Percentiles rank a stretch among this genome's conserved stretches.
Evolutionary conservation across 345 rosid species (phyloP).

Genomic region (Sisymbrium irio): DNA sequence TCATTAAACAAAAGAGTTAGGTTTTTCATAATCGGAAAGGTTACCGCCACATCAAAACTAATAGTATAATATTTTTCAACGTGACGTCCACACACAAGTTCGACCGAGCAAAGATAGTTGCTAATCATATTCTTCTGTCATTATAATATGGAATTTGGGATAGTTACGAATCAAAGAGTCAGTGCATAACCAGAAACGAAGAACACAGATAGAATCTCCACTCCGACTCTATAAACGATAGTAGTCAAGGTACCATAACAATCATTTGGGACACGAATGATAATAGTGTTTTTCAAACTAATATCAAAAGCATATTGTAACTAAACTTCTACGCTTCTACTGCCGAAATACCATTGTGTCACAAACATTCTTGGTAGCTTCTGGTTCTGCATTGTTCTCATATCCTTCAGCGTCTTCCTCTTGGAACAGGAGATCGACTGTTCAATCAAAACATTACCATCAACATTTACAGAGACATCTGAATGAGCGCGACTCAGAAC

Average conservation of each 20-base stretch:
- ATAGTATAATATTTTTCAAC: too few relatives aligned
- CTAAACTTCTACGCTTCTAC: not conserved
- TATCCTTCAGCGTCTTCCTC: constrained; percentile 53
- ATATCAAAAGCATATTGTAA: not conserved
- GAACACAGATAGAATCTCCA: not conserved
- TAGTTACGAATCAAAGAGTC: too few relatives aligned
- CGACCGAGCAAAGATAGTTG: too few relatives aligned
- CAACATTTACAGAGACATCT: not conserved
- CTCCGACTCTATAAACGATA: too few relatives aligned
- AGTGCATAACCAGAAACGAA: not conserved
- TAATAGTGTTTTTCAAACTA: not conserved
- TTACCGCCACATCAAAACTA: too few relatives aligned
- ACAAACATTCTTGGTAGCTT: constrained; percentile 3
- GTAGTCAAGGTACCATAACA: not conserved
- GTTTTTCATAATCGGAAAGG: too few relatives aligned
- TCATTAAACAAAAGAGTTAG: too few relatives aligned
- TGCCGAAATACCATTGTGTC: not conserved
- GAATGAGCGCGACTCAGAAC: not conserved
- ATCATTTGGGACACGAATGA: not conserved
- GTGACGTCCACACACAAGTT: too few relatives aligned
- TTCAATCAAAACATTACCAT: constrained; percentile 1
- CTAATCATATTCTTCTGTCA: too few relatives aligned
- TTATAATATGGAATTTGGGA: too few relatives aligned
- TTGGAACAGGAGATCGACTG: constrained; percentile 72
- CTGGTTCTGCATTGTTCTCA: not conserved